Percentiles rank a stretch among this genome's conserved stretches.
These are phyloP conservation scores for Ogataea kodamae DNA, from an alignment of 805 yeast species.

Conservation along the genomic window DNA sequence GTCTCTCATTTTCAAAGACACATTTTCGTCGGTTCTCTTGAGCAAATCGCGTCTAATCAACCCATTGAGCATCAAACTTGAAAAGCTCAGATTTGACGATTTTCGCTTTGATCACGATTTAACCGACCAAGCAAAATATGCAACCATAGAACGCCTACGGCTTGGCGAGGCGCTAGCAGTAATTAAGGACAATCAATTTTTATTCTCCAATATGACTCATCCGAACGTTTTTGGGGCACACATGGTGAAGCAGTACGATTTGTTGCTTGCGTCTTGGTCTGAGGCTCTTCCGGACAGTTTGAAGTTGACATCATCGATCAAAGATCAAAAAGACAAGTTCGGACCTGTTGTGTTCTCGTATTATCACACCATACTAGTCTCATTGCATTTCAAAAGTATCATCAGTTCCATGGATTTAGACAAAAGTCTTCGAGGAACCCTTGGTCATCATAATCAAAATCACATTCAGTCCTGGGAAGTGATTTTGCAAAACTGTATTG, in stretches of 20 bases:
- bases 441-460: background rate
- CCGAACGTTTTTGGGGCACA: slow-evolving; percentile 2
- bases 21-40: slow-evolving; percentile 5
- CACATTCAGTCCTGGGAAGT: slow-evolving; percentile 24
- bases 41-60: slow-evolving; percentile 8
- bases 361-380: slow-evolving; percentile 7
- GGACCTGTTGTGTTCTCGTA: slow-evolving; percentile 4
- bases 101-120: slow-evolving; percentile 7
- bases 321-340: slow-evolving; percentile 3
- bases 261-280: slow-evolving; percentile 11
- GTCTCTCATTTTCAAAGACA: slow-evolving; percentile 9
- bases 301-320: slow-evolving; percentile 4
- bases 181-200: slow-evolving; percentile 4
- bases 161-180: slow-evolving; percentile 8
- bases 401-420: slow-evolving; percentile 1
- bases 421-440: background rate
- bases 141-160: slow-evolving; percentile 7
- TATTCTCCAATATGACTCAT: slow-evolving; percentile 1
- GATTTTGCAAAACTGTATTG: slow-evolving; percentile 15
- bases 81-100: slow-evolving; percentile 2
- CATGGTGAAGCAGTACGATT: slow-evolving; percentile 10
- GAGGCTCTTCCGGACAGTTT: slow-evolving; percentile 9
- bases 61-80: background rate
- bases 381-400: slow-evolving; percentile 11
- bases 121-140: slow-evolving; percentile 1